phyloP scores from a whole-genome alignment of 176 grass and related monocot genomes.

The Zea mays region Zm-B73-REFERENCE-NAM-5.0 NC_050101.1:120126001-120126500 shows the following conservation, averaged over 20 bases:
- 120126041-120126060: conserved; percentile 51
- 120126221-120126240: background rate
- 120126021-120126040: conserved; percentile 38
- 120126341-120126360: background rate
- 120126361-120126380: background rate
- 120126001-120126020: background rate
- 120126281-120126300: conserved; percentile 8
- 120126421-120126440: background rate
- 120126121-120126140: conserved; percentile 56
- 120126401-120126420: background rate
- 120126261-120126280: background rate
- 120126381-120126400: background rate
- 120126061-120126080: conserved; percentile 58
- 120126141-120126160: background rate
- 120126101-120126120: conserved; percentile 52
- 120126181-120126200: background rate
- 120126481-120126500: too few species aligned
- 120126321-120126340: background rate
- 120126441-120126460: background rate
- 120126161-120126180: background rate
- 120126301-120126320: conserved; percentile 6
- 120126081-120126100: conserved; percentile 54
- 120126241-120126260: background rate
- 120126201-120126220: background rate
- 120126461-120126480: too few species aligned